Evolutionary conservation across 768 basidiomycete species (phyloP), one percentile per base, ranked within the genome.

Genomic region (Leccinum sublutescens): DNA sequence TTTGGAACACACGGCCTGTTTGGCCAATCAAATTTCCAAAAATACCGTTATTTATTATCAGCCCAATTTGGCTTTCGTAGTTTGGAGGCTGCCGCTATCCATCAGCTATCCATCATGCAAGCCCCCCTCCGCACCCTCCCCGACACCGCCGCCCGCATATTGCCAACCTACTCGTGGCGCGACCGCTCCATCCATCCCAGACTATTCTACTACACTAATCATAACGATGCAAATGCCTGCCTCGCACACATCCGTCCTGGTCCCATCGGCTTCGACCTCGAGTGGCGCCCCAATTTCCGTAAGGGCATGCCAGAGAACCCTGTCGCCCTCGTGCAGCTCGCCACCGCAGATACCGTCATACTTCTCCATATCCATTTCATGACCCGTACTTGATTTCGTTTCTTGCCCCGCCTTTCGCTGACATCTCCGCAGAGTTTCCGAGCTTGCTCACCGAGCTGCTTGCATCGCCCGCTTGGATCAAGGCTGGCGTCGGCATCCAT

Each of bases 401-500:
- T 33, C 3, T 3, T 27, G 2, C 38, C 5, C 11, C 9, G 23
- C 50, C 17, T 45, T n/a, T 29, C 54, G 8, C 54, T 69, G 15
- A 54, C 59, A 61, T 64, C 10, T 12, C 62, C 61, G 52, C 60
- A 87, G 85, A 74, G 62, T 84, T 87, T 62, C 87, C 85, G 1
- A 64, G 61, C 33, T 79, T 74, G 55, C 79, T 92, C 1, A 75
- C 66, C 48, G 65, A 76, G 3, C 61, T 93, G 29, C 78, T 93
- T 14, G 76, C 76, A 58, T 79, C 84, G 56, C 71, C 83, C 0
- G 67, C 68, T n/a, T 79, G 83, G 55, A 70, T 80, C 59, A 93
- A 93, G 72, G 80, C 82, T 8, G 91, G 91, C 21, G 88, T 91
- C 54, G 85, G 79, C 25, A 91, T 92, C n/a, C 84, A 85, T 75